These are phyloP conservation scores for Rhizoctonia solani DNA, from an alignment of 1,284 basidiomycete species.

Conservation along the genomic window DNA sequence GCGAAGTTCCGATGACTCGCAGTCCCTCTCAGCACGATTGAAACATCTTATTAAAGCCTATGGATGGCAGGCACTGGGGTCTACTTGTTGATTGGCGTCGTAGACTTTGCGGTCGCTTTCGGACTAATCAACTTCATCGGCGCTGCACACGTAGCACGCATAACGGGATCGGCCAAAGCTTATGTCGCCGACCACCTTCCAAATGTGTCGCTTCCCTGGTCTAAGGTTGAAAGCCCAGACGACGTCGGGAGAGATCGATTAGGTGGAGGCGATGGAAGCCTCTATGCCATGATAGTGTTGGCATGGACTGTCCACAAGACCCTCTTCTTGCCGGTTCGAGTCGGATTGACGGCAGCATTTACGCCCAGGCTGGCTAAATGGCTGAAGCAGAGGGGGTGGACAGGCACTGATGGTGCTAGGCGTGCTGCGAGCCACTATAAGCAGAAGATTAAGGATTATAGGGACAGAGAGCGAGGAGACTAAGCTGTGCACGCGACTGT, in stretches of 20 bases:
- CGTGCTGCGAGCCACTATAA: constrained; percentile 59
- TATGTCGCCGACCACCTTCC: constrained; percentile 47
- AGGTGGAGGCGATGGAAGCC: constrained; percentile 57
- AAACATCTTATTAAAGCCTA: constrained; percentile 89
- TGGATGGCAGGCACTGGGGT: constrained; percentile 92
- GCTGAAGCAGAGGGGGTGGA: constrained; percentile 76
- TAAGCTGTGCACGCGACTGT: background rate
- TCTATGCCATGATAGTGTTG: constrained; percentile 90
- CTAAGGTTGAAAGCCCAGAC: constrained; percentile 16
- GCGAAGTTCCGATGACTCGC: constrained; percentile 38
- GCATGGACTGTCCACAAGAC: constrained; percentile 98
- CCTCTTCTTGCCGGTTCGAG: constrained; percentile 83
- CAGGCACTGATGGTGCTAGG: constrained; percentile 65
- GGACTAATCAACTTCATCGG: constrained; percentile 84
- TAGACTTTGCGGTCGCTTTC: constrained; percentile 86
- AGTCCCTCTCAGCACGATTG: constrained; percentile 68
- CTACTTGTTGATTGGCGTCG: constrained; percentile 68
- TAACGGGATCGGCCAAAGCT: constrained; percentile 62
- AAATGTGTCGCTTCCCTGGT: constrained; percentile 1
- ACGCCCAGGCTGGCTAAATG: constrained; percentile 85
- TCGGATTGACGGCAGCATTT: constrained; percentile 85
- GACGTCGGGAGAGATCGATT: constrained; percentile 15
- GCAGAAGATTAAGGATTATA: constrained; percentile 21
- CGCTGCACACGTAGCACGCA: constrained; percentile 81
- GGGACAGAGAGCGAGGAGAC: constrained; percentile 25